Evolutionary conservation across 2,329 filamentous ascomycete species (phyloP).

Genomic region (Claviceps lovelessii): DNA sequence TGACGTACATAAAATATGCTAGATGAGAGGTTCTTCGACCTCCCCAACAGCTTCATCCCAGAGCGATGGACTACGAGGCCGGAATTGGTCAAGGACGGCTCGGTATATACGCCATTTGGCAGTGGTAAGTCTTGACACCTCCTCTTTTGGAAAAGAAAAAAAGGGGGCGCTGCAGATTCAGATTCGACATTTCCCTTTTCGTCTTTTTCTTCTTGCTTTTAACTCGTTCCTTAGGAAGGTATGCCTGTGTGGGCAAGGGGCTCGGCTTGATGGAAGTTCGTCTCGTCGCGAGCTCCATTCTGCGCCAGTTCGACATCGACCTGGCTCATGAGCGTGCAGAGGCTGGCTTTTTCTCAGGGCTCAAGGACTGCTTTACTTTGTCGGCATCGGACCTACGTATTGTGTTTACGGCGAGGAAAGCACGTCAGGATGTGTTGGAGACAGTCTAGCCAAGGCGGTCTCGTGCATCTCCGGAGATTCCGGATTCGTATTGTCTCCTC

Average conservation of each 20-base stretch:
- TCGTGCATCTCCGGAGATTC: background rate
- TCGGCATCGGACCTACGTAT: background rate
- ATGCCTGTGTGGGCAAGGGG: slow-evolving; percentile 22
- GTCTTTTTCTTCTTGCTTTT: too few relatives aligned
- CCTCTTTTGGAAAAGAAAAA: background rate
- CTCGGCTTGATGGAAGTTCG: slow-evolving; percentile 21
- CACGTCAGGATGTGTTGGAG: background rate
- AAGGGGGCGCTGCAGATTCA: background rate
- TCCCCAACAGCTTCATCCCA: slow-evolving; percentile 17
- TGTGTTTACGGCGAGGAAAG: background rate
- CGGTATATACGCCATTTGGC: slow-evolving; percentile 15
- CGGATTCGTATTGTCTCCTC: background rate
- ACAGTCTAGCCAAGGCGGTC: background rate
- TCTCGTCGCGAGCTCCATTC: background rate
- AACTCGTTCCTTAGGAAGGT: slow-evolving; percentile 11
- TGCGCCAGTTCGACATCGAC: background rate
- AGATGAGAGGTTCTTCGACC: slow-evolving; percentile 9
- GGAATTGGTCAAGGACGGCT: slow-evolving; percentile 12
- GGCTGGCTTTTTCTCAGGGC: background rate
- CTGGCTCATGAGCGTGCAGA: background rate
- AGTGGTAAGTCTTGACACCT: slow-evolving; percentile 9
- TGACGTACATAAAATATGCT: background rate
- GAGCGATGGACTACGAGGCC: slow-evolving; percentile 20
- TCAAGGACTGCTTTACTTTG: background rate
- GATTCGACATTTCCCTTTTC: too few relatives aligned